A percentile compares a stretch with the other conserved stretches of the same genome.
Evolutionary conservation across 257 asterid genomes (phyloP).

Genomic region (Henckelia pumila): DNA sequence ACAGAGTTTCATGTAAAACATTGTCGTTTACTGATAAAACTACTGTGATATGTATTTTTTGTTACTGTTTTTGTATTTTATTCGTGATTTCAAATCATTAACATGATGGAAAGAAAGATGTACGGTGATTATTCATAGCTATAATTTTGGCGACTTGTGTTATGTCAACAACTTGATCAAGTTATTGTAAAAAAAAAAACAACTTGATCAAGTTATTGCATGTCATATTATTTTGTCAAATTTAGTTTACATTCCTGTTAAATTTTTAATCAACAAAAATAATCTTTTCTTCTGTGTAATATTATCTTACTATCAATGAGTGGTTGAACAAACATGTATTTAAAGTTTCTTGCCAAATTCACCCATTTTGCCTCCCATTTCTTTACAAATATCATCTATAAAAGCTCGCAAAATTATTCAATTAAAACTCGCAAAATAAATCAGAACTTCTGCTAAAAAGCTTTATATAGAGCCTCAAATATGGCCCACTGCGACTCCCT

Average conservation of each 20-base stretch:
- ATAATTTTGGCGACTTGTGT: background rate
- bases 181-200: background rate
- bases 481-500: constrained; percentile 17
- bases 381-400: constrained; percentile 3
- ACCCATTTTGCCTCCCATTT: constrained; percentile 3
- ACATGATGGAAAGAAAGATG: too few relatives aligned
- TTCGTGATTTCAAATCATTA: too few relatives aligned
- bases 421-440: background rate
- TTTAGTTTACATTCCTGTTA: too few relatives aligned
- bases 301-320: background rate
- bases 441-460: background rate
- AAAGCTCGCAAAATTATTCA: background rate
- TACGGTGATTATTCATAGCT: too few relatives aligned
- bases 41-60: too few relatives aligned
- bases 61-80: too few relatives aligned
- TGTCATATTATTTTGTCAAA: background rate
- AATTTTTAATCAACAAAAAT: too few relatives aligned
- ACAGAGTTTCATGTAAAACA: too few relatives aligned
- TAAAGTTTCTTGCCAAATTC: constrained; percentile 24
- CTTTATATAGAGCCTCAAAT: background rate
- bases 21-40: too few relatives aligned
- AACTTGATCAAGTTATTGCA: background rate
- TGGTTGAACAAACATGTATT: constrained; percentile 25
- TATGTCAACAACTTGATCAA: background rate
- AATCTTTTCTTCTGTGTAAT: background rate